Evolutionary conservation across 768 basidiomycete species (phyloP), one percentile per base, ranked within the genome.

Genomic region (Coprinopsis cinerea): DNA sequence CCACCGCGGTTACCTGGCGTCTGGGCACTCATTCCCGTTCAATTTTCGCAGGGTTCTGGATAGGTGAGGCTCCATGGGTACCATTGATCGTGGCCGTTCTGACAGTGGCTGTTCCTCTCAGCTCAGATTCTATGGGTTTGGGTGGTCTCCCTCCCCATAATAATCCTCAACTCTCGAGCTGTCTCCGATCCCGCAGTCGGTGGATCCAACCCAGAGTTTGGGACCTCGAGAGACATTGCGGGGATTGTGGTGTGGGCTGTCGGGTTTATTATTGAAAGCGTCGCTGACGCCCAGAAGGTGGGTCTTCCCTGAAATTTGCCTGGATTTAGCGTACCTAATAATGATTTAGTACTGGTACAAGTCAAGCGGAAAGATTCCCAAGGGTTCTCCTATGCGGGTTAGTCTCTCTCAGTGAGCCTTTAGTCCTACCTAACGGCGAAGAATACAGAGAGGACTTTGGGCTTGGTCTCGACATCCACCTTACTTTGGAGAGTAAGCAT

Each of bases 401-500:
- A 17, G 25, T 34, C 46, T 52, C 26, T 28, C 36, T 28, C 28
- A 41, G 6, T 10, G 27, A 14, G 26, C 41, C 9, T 1, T 44
- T 27, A n/a, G n/a, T n/a, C n/a, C n/a, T n/a, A n/a, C n/a, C n/a
- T n/a, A n/a, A n/a, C n/a, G n/a, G n/a, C n/a, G n/a, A n/a, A n/a
- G n/a, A n/a, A n/a, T 52, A 27, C 53, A 80, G 77, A 64, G 53
- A 30, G 80, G 79, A 3, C 54, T 80, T 1, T 80, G 80, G 80
- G 65, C 59, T 11, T 81, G 74, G 72, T 77, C 77, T 20, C 73
- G 83, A 2, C 82, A 86, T 55, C 83, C 84, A 17, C 79, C 82
- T 0, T 86, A 85, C 60, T 84, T 85, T 56, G 83, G 83, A 59
- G 84, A 86, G 78, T 82, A 65, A 59, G 73, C 71, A 1, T n/a